phyloP scores from a whole-genome alignment of 495 filamentous ascomycete species.

The Lepraria neglecta region DNA sequence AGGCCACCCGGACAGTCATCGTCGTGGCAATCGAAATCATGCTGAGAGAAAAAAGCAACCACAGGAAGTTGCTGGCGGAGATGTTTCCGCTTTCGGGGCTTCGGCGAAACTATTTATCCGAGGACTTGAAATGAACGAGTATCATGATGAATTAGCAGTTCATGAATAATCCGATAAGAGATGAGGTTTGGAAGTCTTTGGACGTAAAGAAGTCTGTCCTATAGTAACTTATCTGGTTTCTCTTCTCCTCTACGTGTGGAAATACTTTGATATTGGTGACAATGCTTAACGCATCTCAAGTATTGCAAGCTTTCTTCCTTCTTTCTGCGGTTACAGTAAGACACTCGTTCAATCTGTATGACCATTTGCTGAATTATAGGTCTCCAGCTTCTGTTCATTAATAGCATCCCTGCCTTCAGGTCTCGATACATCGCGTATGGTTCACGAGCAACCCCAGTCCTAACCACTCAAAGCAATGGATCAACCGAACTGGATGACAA shows the following conservation, averaged over 20 bases:
- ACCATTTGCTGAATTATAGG: background rate
- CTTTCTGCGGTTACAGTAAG: conserved; percentile 14
- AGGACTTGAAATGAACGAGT: background rate
- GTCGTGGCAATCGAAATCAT: background rate
- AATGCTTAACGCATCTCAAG: background rate
- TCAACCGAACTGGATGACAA: background rate
- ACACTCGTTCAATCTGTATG: background rate
- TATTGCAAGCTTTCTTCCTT: conserved; percentile 11
- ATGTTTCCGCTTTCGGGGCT: background rate
- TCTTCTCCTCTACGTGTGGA: no score
- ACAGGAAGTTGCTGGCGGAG: background rate
- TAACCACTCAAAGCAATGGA: background rate
- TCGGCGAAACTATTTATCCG: conserved; percentile 3
- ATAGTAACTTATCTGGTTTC: no score
- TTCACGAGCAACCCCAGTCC: conserved; percentile 40
- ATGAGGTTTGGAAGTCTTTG: background rate
- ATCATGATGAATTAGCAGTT: background rate
- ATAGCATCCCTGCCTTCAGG: conserved; percentile 44
- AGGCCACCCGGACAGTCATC: background rate
- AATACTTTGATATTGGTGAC: background rate
- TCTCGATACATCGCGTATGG: conserved; percentile 55
- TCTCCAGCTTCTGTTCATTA: conserved; percentile 48
- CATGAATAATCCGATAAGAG: background rate
- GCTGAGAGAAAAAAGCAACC: background rate
- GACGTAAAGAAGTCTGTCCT: no score